phyloP scores from a whole-genome alignment of 192 early-diverging fungal species.

The Coemansia sp. region DNA sequence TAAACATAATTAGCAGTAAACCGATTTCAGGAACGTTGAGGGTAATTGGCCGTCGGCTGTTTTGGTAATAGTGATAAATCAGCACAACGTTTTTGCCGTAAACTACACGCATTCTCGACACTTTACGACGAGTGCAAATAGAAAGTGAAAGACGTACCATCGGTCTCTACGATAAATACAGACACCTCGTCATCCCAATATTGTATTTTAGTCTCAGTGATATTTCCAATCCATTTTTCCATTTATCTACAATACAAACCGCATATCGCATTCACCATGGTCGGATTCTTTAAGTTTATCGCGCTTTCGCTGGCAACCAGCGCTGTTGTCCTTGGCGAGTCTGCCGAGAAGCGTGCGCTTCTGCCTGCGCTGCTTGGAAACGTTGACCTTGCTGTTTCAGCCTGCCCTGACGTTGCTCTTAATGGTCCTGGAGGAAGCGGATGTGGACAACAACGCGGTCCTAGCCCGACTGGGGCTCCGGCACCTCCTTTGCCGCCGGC shows the following conservation, averaged over 20 bases:
- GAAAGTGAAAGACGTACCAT: not conserved
- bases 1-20: not conserved
- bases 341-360: constrained; percentile 33
- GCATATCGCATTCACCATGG: constrained; percentile 15
- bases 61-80: not conserved
- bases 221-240: not conserved
- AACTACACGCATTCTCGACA: not conserved
- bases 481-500: not conserved
- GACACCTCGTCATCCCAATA: not conserved
- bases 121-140: not conserved
- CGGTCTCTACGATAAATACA: not conserved
- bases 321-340: constrained; percentile 14
- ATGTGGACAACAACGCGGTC: constrained; percentile 15
- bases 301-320: constrained; percentile 17
- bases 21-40: constrained; percentile 4
- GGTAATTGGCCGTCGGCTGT: not conserved
- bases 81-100: not conserved
- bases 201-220: not conserved
- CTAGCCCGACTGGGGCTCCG: constrained; percentile 6
- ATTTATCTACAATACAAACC: not conserved
- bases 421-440: constrained; percentile 27
- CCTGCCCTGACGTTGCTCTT: constrained; percentile 42
- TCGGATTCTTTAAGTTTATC: constrained; percentile 25
- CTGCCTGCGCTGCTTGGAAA: constrained; percentile 49
- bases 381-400: constrained; percentile 29